Base-by-base conservation (phyloP, 2,329 filamentous ascomycete genomes). In the Passalora sequoiae region DNA sequence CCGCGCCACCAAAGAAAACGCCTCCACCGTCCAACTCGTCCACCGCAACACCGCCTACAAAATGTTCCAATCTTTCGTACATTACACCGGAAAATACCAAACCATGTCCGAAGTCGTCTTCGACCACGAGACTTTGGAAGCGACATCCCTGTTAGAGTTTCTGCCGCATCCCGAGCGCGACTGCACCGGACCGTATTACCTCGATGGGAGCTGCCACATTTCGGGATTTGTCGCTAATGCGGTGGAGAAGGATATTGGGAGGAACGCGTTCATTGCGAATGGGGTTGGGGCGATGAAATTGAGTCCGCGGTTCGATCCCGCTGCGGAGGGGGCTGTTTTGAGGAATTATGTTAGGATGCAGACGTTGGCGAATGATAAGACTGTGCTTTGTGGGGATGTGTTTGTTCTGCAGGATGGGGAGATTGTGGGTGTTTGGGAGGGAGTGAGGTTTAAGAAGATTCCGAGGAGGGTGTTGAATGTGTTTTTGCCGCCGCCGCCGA, bases 381-480 rank as follows among this genome's bases (percentile, higher is more conserved):
- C 32, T 10, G 47, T 62, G 3, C 42, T 62, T 21, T 44, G 47
- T 10, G 62, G 58, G 1, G 55, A 62, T 41, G 58, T 60, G 12
- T 62, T 56, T 39, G 48, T 64, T 3, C 31, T 64, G 28, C 51
- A 62, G 16, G 60, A 56, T n/a, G 56, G 52, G 5, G 49, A 51
- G 25, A 57, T 66, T 29, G 59, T 64, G 28, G 57, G 51, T 2
- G 50, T 60, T 8, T 60, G 62, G 53, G 57, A 61, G 46, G 55
- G 54, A 4, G 53, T 62, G 33, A 50, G 49, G 44, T 60, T 63
- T 41, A 60, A 77, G 60, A 70, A 73, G 47, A 80, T 83, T 37
- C 79, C 80, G 24, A 77, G 80, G 53, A 75, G 76, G 55, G 69
- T 80, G 15, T 69, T 84, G 49, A 78, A 81, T 64, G 71, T 80